A percentile compares a stretch with the other conserved stretches of the same genome.
Conservation (phyloP, 2,329 filamentous ascomycete species). For the Teratosphaeria epicoccoides region DNA sequence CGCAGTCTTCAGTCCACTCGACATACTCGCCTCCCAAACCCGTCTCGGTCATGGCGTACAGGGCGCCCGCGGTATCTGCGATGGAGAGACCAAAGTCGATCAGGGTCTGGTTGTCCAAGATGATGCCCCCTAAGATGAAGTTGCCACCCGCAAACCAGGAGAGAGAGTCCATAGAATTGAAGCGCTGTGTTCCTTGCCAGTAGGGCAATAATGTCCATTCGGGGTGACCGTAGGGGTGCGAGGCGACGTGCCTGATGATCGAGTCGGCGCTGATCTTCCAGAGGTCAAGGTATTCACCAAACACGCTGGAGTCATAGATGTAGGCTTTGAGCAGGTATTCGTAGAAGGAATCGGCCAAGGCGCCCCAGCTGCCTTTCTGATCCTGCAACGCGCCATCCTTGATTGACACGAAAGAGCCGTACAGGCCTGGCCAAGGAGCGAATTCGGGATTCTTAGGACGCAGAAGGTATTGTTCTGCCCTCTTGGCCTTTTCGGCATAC, state of each 20-base stretch:
- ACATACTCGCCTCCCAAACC: conserved; percentile 22
- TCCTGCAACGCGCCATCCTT: conserved; percentile 18
- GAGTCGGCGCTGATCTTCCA: conserved; percentile 22
- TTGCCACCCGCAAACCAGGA: conserved; percentile 26
- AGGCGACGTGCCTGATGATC: conserved; percentile 22
- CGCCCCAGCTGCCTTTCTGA: conserved; percentile 23
- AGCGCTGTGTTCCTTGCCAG: conserved; percentile 12
- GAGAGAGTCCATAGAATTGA: conserved; percentile 18
- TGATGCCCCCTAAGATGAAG: conserved; percentile 25
- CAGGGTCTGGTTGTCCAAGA: conserved; percentile 16
- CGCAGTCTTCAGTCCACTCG: conserved; percentile 17
- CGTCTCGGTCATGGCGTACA: conserved; percentile 14
- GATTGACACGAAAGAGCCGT: conserved; percentile 20
- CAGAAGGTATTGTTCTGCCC: conserved; percentile 14
- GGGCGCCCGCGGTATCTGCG: conserved; percentile 15
- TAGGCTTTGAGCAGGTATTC: conserved; percentile 28
- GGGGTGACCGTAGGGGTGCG: conserved; percentile 20
- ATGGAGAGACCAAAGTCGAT: conserved; percentile 23
- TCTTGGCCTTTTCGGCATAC: conserved; percentile 13
- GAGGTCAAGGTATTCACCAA: conserved; percentile 18
- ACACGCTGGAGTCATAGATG: conserved; percentile 21
- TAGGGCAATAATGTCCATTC: conserved; percentile 22
- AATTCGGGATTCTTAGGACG: conserved; percentile 9
- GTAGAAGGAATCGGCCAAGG: conserved; percentile 15
- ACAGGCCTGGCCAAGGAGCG: conserved; percentile 22